These are phyloP conservation scores for Phytopythium vexans DNA, from an alignment of 352 stramenopile genomes.

Conservation along the genomic window DNA sequence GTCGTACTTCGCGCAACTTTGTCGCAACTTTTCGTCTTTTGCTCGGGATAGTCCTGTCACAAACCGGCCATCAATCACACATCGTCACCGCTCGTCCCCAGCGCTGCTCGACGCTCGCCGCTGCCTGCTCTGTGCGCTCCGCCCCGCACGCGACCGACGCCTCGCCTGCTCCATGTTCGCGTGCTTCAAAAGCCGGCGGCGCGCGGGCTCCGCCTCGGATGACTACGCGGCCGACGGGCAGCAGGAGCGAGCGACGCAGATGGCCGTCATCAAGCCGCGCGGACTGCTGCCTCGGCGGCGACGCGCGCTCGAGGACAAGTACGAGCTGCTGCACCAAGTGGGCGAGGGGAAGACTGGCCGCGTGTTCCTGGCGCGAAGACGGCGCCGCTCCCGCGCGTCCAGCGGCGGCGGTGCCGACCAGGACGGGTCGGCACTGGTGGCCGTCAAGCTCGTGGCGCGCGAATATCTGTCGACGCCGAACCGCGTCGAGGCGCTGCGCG, in stretches of 20 bases:
- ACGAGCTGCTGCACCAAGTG: conserved; percentile 67
- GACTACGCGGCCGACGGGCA: conserved; percentile 7
- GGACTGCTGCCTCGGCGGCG: conserved; percentile 12
- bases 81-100: no score
- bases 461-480: conserved; percentile 70
- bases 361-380: conserved; percentile 54
- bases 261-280: conserved; percentile 5
- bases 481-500: conserved; percentile 57
- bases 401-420: conserved; percentile 29
- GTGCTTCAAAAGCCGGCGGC: conserved; percentile 21
- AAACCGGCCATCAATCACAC: no score
- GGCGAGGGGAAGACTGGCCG: conserved; percentile 77
- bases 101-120: no score
- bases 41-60: no score
- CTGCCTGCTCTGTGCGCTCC: no score
- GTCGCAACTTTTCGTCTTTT: no score
- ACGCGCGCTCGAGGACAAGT: conserved; percentile 49
- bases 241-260: conserved; percentile 2
- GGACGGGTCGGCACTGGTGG: conserved; percentile 36
- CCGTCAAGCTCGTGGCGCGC: conserved; percentile 65
- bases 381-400: conserved; percentile 9
- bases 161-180: conserved; percentile 23
- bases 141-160: neutral
- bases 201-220: neutral
- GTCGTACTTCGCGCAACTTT: no score